These are phyloP conservation scores for Clohesyomyces aquaticus DNA, from an alignment of 495 filamentous ascomycete species.

Conservation along the genomic window DNA sequence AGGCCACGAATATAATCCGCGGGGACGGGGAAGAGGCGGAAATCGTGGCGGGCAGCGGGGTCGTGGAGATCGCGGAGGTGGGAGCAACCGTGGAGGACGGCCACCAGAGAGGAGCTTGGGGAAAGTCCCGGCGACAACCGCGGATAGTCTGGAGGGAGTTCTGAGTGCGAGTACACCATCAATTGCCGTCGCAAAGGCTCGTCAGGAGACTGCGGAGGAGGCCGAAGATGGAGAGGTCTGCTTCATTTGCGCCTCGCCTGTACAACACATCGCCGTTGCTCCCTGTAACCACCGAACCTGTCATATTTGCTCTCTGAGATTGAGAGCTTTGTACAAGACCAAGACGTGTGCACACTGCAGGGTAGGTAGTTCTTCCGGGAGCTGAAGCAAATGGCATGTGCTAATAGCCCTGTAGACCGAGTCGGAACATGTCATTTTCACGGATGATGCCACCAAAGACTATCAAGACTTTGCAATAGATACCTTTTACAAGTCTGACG, in stretches of 20 bases:
- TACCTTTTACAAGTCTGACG: slow-evolving; percentile 75
- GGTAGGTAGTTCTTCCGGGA: slow-evolving; percentile 33
- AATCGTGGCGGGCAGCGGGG: slow-evolving; percentile 28
- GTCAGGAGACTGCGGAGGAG: slow-evolving; percentile 25
- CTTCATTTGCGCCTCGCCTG: slow-evolving; percentile 92
- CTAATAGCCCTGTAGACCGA: slow-evolving; percentile 52
- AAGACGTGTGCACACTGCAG: slow-evolving; percentile 94
- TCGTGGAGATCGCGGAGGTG: slow-evolving; percentile 31
- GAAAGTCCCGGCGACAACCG: slow-evolving; percentile 37
- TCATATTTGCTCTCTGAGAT: slow-evolving; percentile 88
- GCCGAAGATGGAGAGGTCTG: slow-evolving; percentile 66
- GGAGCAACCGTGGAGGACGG: slow-evolving; percentile 24
- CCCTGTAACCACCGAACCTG: slow-evolving; percentile 96
- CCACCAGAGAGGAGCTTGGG: slow-evolving; percentile 5
- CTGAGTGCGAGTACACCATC: background rate
- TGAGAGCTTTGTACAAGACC: slow-evolving; percentile 92
- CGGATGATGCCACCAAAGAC: slow-evolving; percentile 74
- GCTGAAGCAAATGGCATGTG: background rate
- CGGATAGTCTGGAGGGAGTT: slow-evolving; percentile 14
- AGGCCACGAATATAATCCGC: slow-evolving; percentile 3
- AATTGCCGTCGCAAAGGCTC: background rate
- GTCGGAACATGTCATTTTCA: slow-evolving; percentile 86
- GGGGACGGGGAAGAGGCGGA: slow-evolving; percentile 42
- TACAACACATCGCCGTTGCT: slow-evolving; percentile 80
- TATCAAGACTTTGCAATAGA: slow-evolving; percentile 77